A percentile compares a stretch with the other conserved stretches of the same genome.
Evolutionary conservation across 2,329 filamentous ascomycete species (phyloP).

Genomic region (Scedosporium apiospermum): DNA sequence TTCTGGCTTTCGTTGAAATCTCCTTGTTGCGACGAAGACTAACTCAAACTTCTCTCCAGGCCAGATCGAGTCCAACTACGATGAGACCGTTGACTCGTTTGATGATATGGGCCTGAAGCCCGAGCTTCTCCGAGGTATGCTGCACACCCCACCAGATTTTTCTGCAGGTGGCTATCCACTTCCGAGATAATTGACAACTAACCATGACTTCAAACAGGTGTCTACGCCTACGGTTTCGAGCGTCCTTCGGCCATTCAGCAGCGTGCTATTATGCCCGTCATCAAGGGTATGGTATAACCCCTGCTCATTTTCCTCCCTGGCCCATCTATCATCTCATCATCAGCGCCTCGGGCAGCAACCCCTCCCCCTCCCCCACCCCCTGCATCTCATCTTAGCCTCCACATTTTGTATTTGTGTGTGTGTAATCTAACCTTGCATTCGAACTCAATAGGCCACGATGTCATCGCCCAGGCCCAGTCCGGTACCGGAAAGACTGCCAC

Average conservation of each 20-base stretch:
- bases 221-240: conserved; percentile 99
- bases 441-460: conserved; percentile 67
- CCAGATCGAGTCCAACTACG: conserved; percentile 99
- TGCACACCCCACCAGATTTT: conserved; percentile 5
- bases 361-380: neutral
- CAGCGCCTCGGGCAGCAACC: neutral
- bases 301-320: neutral
- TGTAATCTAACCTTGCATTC: neutral
- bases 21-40: neutral
- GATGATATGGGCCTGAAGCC: conserved; percentile 96
- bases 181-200: neutral
- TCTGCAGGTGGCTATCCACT: neutral
- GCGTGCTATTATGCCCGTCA: conserved; percentile 99
- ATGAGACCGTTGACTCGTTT: conserved; percentile 98
- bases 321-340: neutral
- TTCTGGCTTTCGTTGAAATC: neutral
- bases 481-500: conserved; percentile 99
- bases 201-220: conserved; percentile 41
- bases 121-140: conserved; percentile 81
- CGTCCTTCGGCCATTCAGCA: conserved; percentile 99
- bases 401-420: neutral
- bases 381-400: neutral
- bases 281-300: conserved; percentile 70
- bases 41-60: conserved; percentile 38
- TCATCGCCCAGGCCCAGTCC: conserved; percentile 98